phyloP scores from a whole-genome alignment of 2,329 filamentous ascomycete species.

The Monilinia laxa region DNA sequence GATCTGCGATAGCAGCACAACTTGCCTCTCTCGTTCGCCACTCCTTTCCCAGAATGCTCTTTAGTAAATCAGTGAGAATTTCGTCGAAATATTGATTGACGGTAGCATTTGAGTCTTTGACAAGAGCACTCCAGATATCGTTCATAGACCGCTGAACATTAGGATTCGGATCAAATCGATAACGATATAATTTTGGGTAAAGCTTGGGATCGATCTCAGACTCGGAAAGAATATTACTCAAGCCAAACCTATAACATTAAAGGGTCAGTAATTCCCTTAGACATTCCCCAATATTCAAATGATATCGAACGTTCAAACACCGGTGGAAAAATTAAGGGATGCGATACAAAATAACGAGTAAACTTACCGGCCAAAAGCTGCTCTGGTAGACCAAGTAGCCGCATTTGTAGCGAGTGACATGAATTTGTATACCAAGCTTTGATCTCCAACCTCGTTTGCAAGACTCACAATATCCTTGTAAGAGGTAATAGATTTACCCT shows the following conservation, averaged over 20 bases:
- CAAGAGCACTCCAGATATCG: conserved; percentile 94
- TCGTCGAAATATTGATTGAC: conserved; percentile 81
- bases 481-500: conserved; percentile 73
- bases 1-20: conserved; percentile 83
- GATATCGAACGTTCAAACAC: not conserved
- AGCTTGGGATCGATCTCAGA: conserved; percentile 87
- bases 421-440: conserved; percentile 94
- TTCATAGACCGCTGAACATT: conserved; percentile 96
- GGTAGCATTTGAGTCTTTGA: conserved; percentile 77
- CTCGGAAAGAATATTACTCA: conserved; percentile 88
- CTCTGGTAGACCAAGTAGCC: conserved; percentile 94
- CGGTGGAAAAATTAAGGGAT: not conserved
- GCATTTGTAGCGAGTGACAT: conserved; percentile 97
- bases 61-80: conserved; percentile 84
- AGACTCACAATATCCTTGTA: conserved; percentile 97
- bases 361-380: conserved; percentile 74
- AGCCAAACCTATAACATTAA: conserved; percentile 59
- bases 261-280: not conserved
- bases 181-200: conserved; percentile 91
- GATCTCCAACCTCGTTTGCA: conserved; percentile 95
- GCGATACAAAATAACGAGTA: not conserved
- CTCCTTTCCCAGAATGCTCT: conserved; percentile 83
- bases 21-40: conserved; percentile 93
- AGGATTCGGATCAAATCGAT: conserved; percentile 90
- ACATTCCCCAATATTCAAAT: not conserved